phyloP scores from a whole-genome alignment of 306 rosid species.

The Cucumis cinereus region DNA sequence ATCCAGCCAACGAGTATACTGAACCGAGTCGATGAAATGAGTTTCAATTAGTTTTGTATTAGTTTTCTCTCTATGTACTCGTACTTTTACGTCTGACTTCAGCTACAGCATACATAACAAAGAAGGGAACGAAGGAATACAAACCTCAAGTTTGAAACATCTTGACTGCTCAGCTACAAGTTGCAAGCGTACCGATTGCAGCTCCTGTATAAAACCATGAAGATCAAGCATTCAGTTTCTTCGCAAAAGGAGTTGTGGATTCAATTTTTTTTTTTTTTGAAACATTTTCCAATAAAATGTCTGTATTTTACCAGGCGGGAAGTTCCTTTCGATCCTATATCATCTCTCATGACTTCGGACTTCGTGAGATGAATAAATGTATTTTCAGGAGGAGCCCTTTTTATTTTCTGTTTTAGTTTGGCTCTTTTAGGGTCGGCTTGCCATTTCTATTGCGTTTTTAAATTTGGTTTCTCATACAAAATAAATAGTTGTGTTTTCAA shows the following conservation, averaged over 20 bases:
- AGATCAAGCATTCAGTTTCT: slow-evolving; percentile 2
- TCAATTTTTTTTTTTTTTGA: background rate
- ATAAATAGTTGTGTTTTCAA: background rate
- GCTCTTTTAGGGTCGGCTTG: background rate
- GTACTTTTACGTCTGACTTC: background rate
- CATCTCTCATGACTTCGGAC: background rate
- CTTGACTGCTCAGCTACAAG: slow-evolving; percentile 92
- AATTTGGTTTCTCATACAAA: background rate
- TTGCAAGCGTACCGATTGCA: slow-evolving; percentile 88
- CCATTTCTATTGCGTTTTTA: background rate
- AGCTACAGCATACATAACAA: background rate
- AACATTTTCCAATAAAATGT: background rate
- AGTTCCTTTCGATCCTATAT: background rate
- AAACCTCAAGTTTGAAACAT: slow-evolving; percentile 95
- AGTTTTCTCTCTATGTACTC: background rate
- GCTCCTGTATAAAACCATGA: slow-evolving; percentile 46
- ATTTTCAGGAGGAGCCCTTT: background rate
- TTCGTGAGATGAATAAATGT: background rate
- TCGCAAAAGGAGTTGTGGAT: background rate
- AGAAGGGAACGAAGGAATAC: background rate
- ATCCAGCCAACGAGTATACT: background rate
- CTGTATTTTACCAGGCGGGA: background rate
- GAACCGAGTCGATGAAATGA: background rate
- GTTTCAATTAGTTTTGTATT: background rate
- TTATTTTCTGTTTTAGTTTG: background rate